Evolutionary conservation across 495 filamentous ascomycete genomes (phyloP).

Genomic region (Oleoguttula mirabilis): DNA sequence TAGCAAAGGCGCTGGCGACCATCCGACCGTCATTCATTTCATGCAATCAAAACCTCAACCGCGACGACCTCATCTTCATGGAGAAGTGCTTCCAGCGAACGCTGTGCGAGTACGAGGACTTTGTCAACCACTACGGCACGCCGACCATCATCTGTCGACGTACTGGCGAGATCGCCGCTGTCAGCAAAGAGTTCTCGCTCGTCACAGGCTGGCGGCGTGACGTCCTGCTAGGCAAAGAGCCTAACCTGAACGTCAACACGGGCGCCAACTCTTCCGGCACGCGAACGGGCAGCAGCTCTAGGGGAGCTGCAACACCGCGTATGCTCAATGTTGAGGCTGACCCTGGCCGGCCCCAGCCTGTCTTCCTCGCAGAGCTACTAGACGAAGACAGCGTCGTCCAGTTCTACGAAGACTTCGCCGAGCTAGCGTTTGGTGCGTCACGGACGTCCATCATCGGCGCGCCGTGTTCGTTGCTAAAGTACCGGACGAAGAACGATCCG

Average conservation of each 20-base stretch:
- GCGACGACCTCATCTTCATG: constrained; percentile 88
- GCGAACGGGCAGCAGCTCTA: constrained; percentile 21
- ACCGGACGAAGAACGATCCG: constrained; percentile 61
- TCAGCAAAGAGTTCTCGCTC: constrained; percentile 88
- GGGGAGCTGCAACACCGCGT: constrained; percentile 40
- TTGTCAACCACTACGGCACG: constrained; percentile 73
- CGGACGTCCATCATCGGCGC: constrained; percentile 64
- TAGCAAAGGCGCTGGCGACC: constrained; percentile 74
- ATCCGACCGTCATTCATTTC: constrained; percentile 90
- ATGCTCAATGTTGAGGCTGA: constrained; percentile 15
- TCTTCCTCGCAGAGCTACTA: constrained; percentile 81
- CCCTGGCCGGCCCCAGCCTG: constrained; percentile 45
- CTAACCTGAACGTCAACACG: constrained; percentile 81
- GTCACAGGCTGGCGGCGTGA: constrained; percentile 92
- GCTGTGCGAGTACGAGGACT: constrained; percentile 82
- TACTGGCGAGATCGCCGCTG: constrained; percentile 82
- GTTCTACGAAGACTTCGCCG: constrained; percentile 93
- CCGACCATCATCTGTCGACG: constrained; percentile 85
- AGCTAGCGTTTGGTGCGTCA: constrained; percentile 79
- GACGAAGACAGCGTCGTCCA: constrained; percentile 87
- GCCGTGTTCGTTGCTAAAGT: constrained; percentile 80
- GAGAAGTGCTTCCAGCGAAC: constrained; percentile 93
- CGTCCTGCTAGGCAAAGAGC: constrained; percentile 73
- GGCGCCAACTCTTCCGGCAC: constrained; percentile 31
- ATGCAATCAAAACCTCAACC: constrained; percentile 67